Evolutionary conservation across 768 basidiomycete genomes (phyloP).

Genomic region (Termitomyces sp.): DNA sequence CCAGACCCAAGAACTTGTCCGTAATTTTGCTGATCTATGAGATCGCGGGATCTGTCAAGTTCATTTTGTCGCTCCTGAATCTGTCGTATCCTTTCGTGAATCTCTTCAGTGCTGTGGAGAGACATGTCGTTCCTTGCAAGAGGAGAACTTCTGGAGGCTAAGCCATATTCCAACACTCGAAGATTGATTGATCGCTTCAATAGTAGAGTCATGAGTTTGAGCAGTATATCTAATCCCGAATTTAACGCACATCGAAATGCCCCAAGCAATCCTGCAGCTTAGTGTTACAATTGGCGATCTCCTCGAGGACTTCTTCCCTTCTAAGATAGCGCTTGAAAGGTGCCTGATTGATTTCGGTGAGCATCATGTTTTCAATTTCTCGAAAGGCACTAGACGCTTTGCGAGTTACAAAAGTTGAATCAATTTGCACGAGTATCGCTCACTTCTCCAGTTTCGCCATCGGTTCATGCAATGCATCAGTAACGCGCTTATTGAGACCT

Average conservation of each 20-base stretch:
- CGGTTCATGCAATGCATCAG: constrained; percentile 41
- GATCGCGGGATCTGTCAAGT: constrained; percentile 32
- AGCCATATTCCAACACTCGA: neutral
- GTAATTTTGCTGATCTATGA: constrained; percentile 33
- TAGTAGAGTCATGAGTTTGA: neutral
- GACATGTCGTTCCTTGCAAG: neutral
- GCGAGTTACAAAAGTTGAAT: neutral
- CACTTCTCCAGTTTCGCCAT: constrained; percentile 44
- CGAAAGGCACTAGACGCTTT: constrained; percentile 28
- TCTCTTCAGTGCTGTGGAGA: constrained; percentile 2
- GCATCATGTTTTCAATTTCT: constrained; percentile 41
- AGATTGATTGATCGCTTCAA: neutral
- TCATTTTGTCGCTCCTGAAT: constrained; percentile 27
- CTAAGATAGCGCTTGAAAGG: constrained; percentile 73
- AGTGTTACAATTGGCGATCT: constrained; percentile 46
- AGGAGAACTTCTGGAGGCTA: neutral
- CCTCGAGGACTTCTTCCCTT: constrained; percentile 56
- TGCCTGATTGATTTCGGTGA: constrained; percentile 53
- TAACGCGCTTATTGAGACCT: constrained; percentile 44
- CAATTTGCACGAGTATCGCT: constrained; percentile 11
- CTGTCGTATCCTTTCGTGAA: constrained; percentile 9
- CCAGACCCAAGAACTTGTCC: constrained; percentile 30
- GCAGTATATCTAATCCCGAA: neutral
- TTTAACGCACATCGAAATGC: constrained; percentile 41
- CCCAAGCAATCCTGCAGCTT: constrained; percentile 50